phyloP scores from a whole-genome alignment of 1,284 basidiomycete genomes.

The Lignosus rhinocerotis region DNA sequence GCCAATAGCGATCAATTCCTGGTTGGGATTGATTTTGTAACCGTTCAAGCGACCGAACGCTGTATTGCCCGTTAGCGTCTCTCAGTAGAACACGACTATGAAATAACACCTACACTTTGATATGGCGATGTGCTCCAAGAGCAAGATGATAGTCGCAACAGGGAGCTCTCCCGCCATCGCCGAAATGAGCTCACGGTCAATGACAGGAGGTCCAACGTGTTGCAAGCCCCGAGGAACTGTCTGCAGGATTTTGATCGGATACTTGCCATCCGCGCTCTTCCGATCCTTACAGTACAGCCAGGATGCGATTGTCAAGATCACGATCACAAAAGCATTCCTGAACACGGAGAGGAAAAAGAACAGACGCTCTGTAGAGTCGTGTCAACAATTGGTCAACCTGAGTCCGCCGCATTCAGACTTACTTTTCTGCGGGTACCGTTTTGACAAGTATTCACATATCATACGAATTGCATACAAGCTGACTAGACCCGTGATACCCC shows the following conservation, averaged over 20 bases:
- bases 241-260: slow-evolving; percentile 85
- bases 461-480: slow-evolving; percentile 79
- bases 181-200: slow-evolving; percentile 63
- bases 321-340: slow-evolving; percentile 86
- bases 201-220: slow-evolving; percentile 73
- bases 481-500: slow-evolving; percentile 79
- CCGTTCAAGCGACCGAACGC: slow-evolving; percentile 95
- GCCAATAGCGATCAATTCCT: slow-evolving; percentile 96
- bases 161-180: slow-evolving; percentile 83
- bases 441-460: slow-evolving; percentile 56
- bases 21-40: slow-evolving; percentile 98
- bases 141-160: slow-evolving; percentile 91
- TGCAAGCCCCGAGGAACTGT: slow-evolving; percentile 83
- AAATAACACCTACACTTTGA: slow-evolving; percentile 67
- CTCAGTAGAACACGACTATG: not conserved
- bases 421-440: slow-evolving; percentile 71
- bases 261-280: slow-evolving; percentile 56
- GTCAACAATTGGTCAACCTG: not conserved
- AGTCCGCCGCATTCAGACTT: slow-evolving; percentile 21
- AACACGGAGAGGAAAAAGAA: slow-evolving; percentile 88
- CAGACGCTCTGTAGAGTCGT: slow-evolving; percentile 52
- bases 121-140: slow-evolving; percentile 97
- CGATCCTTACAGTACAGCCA: slow-evolving; percentile 80
- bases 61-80: slow-evolving; percentile 32
- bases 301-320: slow-evolving; percentile 82